Conservation (phyloP, 1,284 basidiomycete species). For the Gastroboletus turbinatus region DNA sequence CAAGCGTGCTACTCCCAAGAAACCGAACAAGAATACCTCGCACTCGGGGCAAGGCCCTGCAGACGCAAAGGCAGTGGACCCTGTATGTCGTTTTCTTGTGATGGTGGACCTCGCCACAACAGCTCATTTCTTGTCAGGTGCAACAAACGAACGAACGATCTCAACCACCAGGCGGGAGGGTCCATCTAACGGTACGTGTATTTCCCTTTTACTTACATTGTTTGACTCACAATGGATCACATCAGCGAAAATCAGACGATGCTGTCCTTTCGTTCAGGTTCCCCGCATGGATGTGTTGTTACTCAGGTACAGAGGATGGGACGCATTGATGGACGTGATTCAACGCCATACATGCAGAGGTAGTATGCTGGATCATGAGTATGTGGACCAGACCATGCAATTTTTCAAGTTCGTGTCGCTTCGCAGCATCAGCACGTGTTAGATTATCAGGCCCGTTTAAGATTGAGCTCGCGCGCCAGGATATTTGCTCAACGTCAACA, state of each 20-base stretch:
- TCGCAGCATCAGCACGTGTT: too few species aligned
- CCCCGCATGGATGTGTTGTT: conserved; percentile 3
- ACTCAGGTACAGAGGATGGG: not conserved
- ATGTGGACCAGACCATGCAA: not conserved
- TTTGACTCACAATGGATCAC: not conserved
- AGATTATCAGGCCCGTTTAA: too few species aligned
- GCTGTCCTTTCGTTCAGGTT: not conserved
- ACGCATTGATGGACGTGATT: not conserved
- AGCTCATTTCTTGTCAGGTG: not conserved
- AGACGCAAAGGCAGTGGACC: not conserved
- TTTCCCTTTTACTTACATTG: not conserved
- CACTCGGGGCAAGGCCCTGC: not conserved
- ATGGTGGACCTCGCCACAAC: too few species aligned
- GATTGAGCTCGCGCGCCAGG: not conserved
- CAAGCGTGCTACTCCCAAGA: not conserved
- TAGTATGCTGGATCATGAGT: not conserved
- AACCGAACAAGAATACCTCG: not conserved
- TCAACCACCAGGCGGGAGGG: not conserved
- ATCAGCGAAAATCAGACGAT: not conserved
- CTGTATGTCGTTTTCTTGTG: not conserved
- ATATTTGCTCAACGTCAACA: too few species aligned
- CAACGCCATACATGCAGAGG: too few species aligned
- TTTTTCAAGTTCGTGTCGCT: too few species aligned
- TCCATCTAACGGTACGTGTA: not conserved
- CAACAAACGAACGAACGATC: not conserved